Conservation (phyloP, 2,329 filamentous ascomycete genomes). For the Lecanicillium sp. region DNA sequence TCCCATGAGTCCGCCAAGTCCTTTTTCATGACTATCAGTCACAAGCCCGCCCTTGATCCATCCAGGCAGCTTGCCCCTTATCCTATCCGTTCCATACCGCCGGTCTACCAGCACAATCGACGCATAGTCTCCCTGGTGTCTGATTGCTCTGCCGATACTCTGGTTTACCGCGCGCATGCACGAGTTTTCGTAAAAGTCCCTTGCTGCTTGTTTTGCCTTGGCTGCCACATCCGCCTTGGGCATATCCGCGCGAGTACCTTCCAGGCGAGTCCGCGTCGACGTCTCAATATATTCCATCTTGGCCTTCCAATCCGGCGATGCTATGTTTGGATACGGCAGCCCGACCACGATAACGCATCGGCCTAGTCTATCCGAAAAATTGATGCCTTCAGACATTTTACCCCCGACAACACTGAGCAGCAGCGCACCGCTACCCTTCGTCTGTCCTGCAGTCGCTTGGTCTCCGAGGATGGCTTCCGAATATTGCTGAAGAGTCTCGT, state of each 20-base stretch:
- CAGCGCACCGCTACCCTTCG: conserved; percentile 53
- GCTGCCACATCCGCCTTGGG: conserved; percentile 17
- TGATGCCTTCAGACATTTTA: conserved; percentile 95
- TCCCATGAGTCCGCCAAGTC: conserved; percentile 51
- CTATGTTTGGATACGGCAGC: conserved; percentile 84
- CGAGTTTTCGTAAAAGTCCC: conserved; percentile 85
- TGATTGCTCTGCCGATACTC: conserved; percentile 85
- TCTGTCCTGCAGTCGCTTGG: conserved; percentile 13
- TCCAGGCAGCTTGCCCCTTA: conserved; percentile 70
- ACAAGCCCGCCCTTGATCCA: conserved; percentile 76
- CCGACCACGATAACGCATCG: conserved; percentile 88
- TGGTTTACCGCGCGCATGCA: conserved; percentile 98
- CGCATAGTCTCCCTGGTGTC: conserved; percentile 83
- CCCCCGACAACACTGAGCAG: conserved; percentile 88
- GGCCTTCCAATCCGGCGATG: conserved; percentile 86
- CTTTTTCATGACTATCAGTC: conserved; percentile 36
- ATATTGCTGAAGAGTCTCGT: conserved; percentile 69
- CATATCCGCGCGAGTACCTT: conserved; percentile 9
- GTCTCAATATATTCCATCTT: conserved; percentile 80
- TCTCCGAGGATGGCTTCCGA: conserved; percentile 53
- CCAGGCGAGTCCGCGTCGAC: conserved; percentile 34
- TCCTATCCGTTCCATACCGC: conserved; percentile 65
- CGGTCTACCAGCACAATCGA: conserved; percentile 79
- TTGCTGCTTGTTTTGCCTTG: conserved; percentile 47
- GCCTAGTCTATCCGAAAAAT: conserved; percentile 87